Evolutionary conservation across 164 flowering plant genomes (phyloP).

Genomic region (Annona cherimola): DNA sequence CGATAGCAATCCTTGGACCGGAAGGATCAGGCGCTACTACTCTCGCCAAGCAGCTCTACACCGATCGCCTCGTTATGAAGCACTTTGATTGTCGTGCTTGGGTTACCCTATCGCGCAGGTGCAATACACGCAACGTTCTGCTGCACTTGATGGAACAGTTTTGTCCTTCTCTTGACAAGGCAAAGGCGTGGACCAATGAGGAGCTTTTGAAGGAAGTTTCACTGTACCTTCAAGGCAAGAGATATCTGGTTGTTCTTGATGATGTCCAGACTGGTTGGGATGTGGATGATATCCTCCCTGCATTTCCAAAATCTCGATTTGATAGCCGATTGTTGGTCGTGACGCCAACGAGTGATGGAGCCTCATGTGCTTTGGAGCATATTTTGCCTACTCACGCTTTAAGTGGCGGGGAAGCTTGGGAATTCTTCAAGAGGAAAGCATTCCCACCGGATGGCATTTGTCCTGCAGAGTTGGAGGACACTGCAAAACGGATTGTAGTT

Average conservation of each 20-base stretch:
- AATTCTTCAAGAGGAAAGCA: constrained; percentile 2
- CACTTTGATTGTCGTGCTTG: constrained; percentile 24
- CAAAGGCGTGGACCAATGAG: background rate
- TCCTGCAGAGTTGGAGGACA: background rate
- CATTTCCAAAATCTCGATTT: constrained; percentile 28
- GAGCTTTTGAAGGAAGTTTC: constrained; percentile 30
- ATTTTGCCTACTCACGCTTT: background rate
- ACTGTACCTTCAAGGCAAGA: constrained; percentile 31
- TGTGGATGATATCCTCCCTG: constrained; percentile 34
- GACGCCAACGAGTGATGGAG: constrained; percentile 25
- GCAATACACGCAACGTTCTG: constrained; percentile 2
- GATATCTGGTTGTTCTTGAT: constrained; percentile 46
- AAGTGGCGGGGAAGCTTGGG: background rate
- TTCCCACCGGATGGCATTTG: background rate
- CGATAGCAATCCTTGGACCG: background rate
- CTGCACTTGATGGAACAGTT: background rate
- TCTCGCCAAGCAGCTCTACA: constrained; percentile 20
- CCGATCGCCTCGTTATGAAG: background rate
- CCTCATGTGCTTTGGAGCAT: background rate
- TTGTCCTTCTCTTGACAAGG: constrained; percentile 10
- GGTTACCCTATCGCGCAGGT: constrained; percentile 19
- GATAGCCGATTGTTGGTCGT: constrained; percentile 40
- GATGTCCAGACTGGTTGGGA: constrained; percentile 41
- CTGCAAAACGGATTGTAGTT: background rate
- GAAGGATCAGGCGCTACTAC: constrained; percentile 13